Evolutionary conservation across 169 alveolate species (phyloP).

Genomic region (Plasmodium yoelii): DNA sequence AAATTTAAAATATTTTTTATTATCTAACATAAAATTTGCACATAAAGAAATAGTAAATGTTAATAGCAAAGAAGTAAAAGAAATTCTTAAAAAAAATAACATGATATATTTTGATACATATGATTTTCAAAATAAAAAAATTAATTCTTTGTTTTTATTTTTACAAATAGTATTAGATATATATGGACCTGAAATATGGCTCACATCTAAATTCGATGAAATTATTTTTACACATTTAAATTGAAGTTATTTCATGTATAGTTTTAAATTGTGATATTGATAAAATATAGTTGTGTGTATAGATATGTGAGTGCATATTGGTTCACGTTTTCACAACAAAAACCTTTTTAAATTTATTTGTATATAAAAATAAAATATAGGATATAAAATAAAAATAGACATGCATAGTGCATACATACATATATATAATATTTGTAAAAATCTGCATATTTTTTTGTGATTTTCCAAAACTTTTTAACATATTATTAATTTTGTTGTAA

Average conservation of each 20-base stretch:
- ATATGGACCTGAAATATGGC: slow-evolving; percentile 72
- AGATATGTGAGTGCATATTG: background rate
- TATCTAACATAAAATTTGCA: background rate
- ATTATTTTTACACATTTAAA: slow-evolving; percentile 41
- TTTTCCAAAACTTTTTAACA: background rate
- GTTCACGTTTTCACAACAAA: background rate
- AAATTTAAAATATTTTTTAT: slow-evolving; percentile 37
- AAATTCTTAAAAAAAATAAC: slow-evolving; percentile 24
- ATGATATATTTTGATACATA: slow-evolving; percentile 50
- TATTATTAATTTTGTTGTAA: background rate
- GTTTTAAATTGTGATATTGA: background rate
- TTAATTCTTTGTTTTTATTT: slow-evolving; percentile 53
- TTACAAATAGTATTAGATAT: slow-evolving; percentile 49
- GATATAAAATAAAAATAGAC: too few relatives aligned
- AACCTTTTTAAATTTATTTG: background rate
- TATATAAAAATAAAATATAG: too few relatives aligned
- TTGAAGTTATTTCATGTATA: background rate
- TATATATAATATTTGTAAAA: too few relatives aligned
- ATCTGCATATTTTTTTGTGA: background rate
- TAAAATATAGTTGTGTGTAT: background rate
- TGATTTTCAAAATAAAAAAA: slow-evolving; percentile 27
- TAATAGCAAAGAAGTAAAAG: slow-evolving; percentile 21
- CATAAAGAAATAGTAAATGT: slow-evolving; percentile 10
- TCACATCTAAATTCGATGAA: slow-evolving; percentile 64
- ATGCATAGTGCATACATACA: background rate